Conservation (phyloP, 768 basidiomycete species). For the Chalciporus piperatus region DNA sequence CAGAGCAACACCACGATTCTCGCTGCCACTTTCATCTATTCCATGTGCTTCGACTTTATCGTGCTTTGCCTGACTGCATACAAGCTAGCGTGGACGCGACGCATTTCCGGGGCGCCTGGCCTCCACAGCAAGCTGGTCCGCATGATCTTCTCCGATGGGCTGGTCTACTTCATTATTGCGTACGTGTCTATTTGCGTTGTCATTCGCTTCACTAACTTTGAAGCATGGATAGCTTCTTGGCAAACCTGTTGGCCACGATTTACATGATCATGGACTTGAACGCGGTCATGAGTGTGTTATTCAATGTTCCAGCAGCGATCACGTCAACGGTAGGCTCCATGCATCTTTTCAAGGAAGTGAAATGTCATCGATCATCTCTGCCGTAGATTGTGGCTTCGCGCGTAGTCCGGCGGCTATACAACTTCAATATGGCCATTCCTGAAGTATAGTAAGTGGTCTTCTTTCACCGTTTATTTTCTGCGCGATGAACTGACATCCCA, state of each 20-base stretch:
- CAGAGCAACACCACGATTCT: slow-evolving; percentile 61
- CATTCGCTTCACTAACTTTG: slow-evolving; percentile 25
- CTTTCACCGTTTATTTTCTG: background rate
- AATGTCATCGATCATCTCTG: background rate
- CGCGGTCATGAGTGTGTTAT: slow-evolving; percentile 62
- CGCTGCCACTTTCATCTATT: slow-evolving; percentile 71
- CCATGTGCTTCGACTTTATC: slow-evolving; percentile 69
- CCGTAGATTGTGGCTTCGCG: slow-evolving; percentile 56
- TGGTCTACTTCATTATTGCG: slow-evolving; percentile 77
- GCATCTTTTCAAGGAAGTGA: too few relatives aligned
- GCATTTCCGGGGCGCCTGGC: slow-evolving; percentile 19
- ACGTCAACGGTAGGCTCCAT: slow-evolving; percentile 43
- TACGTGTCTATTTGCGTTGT: slow-evolving; percentile 30
- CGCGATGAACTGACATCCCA: background rate
- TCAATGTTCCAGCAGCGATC: slow-evolving; percentile 63
- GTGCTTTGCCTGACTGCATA: slow-evolving; percentile 59
- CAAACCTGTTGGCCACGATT: slow-evolving; percentile 43
- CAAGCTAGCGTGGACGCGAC: slow-evolving; percentile 44
- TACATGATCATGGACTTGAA: slow-evolving; percentile 70
- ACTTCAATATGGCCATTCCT: slow-evolving; percentile 34
- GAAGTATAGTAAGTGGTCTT: slow-evolving; percentile 31
- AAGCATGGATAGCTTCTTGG: slow-evolving; percentile 34
- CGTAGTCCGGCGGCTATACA: slow-evolving; percentile 57
- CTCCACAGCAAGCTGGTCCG: slow-evolving; percentile 47
- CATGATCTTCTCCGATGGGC: slow-evolving; percentile 68